phyloP scores from a whole-genome alignment of 2,329 filamentous ascomycete species.

The Clarireedia sp. region DNA sequence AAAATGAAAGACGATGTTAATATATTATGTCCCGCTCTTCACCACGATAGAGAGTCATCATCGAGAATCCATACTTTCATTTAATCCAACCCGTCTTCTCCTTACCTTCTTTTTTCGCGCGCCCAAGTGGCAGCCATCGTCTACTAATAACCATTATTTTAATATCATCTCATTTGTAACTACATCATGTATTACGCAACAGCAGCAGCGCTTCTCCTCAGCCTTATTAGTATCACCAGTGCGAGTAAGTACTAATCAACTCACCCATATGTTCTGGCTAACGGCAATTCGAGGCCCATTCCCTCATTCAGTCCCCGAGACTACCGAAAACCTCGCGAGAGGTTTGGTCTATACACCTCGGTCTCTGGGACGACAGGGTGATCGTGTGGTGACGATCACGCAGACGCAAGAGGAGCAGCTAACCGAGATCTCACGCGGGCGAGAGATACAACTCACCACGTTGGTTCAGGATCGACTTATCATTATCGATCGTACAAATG shows the following conservation, averaged over 20 bases:
- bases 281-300: slow-evolving; percentile 18
- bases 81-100: slow-evolving; percentile 13
- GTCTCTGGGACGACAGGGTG: slow-evolving; percentile 3
- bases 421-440: slow-evolving; percentile 5
- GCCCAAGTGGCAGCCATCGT: slow-evolving; percentile 26
- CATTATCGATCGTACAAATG: slow-evolving; percentile 11
- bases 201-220: slow-evolving; percentile 14
- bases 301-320: slow-evolving; percentile 18
- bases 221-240: slow-evolving; percentile 18
- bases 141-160: slow-evolving; percentile 15
- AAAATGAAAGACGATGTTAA: slow-evolving; percentile 2
- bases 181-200: slow-evolving; percentile 23
- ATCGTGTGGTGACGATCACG: slow-evolving; percentile 16
- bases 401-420: slow-evolving; percentile 13
- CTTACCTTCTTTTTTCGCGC: slow-evolving; percentile 24
- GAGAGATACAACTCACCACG: slow-evolving; percentile 17
- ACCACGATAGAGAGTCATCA: background rate
- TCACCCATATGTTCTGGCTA: background rate
- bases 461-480: slow-evolving; percentile 12
- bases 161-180: background rate
- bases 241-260: slow-evolving; percentile 18
- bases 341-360: slow-evolving; percentile 19
- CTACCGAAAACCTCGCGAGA: slow-evolving; percentile 15
- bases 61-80: background rate
- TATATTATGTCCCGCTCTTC: background rate